Evolutionary conservation across 495 filamentous ascomycete species (phyloP).

Genomic region (Patellaria atrata): DNA sequence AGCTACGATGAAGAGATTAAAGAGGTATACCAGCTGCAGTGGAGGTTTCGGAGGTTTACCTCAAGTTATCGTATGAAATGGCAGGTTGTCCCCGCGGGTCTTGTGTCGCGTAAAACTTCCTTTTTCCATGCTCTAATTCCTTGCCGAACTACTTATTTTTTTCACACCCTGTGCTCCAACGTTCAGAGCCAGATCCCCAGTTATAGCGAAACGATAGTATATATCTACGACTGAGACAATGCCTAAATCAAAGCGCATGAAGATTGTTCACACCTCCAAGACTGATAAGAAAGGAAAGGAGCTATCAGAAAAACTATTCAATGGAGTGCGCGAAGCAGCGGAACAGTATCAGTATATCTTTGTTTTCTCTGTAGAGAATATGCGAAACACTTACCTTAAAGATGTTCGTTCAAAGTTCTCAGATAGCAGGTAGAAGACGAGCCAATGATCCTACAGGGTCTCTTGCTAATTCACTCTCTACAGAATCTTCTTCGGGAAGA

Average conservation of each 20-base stretch:
- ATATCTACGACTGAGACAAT: too few species aligned
- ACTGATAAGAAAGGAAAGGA: constrained; percentile 87
- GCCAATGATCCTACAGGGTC: neutral
- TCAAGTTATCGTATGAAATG: too few species aligned
- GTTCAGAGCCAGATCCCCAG: too few species aligned
- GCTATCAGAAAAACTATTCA: constrained; percentile 73
- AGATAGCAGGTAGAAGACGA: constrained; percentile 56
- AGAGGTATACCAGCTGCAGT: too few species aligned
- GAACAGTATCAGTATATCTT: constrained; percentile 80
- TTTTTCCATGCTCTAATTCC: too few species aligned
- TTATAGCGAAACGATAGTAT: too few species aligned
- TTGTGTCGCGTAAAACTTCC: too few species aligned
- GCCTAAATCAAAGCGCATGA: constrained; percentile 91
- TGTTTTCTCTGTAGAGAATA: constrained; percentile 90
- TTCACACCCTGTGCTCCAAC: too few species aligned
- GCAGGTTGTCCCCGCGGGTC: too few species aligned
- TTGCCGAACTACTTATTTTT: too few species aligned
- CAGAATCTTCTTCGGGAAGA: constrained; percentile 95
- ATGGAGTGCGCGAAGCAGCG: constrained; percentile 72
- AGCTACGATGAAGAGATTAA: too few species aligned
- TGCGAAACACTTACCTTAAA: constrained; percentile 97
- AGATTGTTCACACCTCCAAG: constrained; percentile 75
- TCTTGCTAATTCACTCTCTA: neutral
- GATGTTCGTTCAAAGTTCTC: constrained; percentile 69
- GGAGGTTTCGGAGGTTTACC: too few species aligned